phyloP scores from a whole-genome alignment of 2,329 filamentous ascomycete genomes.

The Tolypocladium nubicola region DNA sequence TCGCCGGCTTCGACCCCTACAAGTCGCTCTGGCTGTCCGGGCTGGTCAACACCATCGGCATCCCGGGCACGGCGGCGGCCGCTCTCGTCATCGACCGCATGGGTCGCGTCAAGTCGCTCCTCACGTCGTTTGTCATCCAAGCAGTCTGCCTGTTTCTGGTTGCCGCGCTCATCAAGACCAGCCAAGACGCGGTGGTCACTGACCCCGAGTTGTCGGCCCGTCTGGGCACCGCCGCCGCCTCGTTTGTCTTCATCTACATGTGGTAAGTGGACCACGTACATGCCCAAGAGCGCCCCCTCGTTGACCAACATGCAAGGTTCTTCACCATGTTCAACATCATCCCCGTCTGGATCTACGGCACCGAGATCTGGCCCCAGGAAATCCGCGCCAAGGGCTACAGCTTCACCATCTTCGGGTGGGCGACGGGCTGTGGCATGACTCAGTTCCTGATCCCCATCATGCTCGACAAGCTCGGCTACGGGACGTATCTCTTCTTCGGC shows the following conservation, averaged over 20 bases:
- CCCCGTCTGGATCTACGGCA: constrained; percentile 24
- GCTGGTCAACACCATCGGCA: constrained; percentile 39
- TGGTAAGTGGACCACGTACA: constrained; percentile 6
- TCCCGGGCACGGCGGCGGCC: constrained; percentile 38
- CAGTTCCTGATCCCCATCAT: constrained; percentile 42
- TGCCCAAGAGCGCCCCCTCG: background rate
- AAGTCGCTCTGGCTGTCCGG: constrained; percentile 30
- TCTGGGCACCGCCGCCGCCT: constrained; percentile 11
- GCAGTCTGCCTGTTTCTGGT: constrained; percentile 18
- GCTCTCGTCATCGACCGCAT: constrained; percentile 39
- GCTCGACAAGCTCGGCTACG: constrained; percentile 32
- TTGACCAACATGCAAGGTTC: constrained; percentile 5
- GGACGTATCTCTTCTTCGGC: constrained; percentile 41
- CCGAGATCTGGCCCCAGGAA: constrained; percentile 46
- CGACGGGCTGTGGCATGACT: constrained; percentile 44
- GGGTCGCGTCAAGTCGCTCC: constrained; percentile 24
- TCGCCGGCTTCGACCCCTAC: constrained; percentile 12
- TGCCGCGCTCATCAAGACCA: constrained; percentile 20
- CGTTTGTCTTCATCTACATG: constrained; percentile 13
- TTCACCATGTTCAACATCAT: constrained; percentile 23
- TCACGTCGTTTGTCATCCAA: constrained; percentile 18
- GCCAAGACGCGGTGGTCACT: constrained; percentile 5
- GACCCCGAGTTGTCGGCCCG: constrained; percentile 6
- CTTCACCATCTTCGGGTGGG: constrained; percentile 49
- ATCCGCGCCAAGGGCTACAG: constrained; percentile 49